A percentile compares a stretch with the other conserved stretches of the same genome.
These are phyloP conservation scores for Pythium aquatile DNA, from an alignment of 352 stramenopile genomes.

Conservation along the genomic window DNA sequence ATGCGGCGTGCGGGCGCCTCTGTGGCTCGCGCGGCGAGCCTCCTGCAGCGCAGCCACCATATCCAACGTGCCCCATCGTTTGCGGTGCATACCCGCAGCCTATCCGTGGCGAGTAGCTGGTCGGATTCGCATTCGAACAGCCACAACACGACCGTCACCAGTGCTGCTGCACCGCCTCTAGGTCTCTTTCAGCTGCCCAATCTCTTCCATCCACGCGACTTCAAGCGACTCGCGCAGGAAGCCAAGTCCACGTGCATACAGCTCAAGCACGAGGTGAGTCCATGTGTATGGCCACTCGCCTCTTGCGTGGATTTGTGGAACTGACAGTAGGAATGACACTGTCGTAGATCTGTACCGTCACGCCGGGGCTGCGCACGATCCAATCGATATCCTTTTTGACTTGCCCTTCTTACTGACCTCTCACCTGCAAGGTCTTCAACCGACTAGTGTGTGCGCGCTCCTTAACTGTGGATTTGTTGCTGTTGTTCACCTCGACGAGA, in stretches of 20 bases:
- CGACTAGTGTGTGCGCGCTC: not conserved
- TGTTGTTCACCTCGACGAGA: slow-evolving; percentile 83
- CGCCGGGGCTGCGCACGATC: slow-evolving; percentile 66
- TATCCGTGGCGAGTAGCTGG: slow-evolving; percentile 7
- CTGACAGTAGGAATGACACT: not conserved
- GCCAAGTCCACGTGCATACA: slow-evolving; percentile 56
- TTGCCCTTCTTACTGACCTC: not conserved
- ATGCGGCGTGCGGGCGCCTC: slow-evolving; percentile 1
- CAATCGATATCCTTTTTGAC: slow-evolving; percentile 44
- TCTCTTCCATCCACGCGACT: slow-evolving; percentile 59
- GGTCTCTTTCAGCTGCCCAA: slow-evolving; percentile 74
- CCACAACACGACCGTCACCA: slow-evolving; percentile 7
- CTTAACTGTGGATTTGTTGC: slow-evolving; percentile 12
- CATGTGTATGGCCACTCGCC: not conserved
- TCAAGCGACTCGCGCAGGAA: slow-evolving; percentile 50
- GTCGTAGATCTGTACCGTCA: slow-evolving; percentile 43
- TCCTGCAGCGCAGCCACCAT: not conserved
- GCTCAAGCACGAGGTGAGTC: slow-evolving; percentile 53
- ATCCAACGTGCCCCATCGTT: not conserved
- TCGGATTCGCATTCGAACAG: slow-evolving; percentile 1
- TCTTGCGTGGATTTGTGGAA: no score
- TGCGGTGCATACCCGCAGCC: not conserved
- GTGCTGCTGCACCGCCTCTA: slow-evolving; percentile 3
- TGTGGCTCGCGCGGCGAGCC: not conserved
- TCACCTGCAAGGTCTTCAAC: not conserved